A percentile compares a stretch with the other conserved stretches of the same genome.
phyloP scores from a whole-genome alignment of 768 basidiomycete species.

The Pleurotus djamor region DNA sequence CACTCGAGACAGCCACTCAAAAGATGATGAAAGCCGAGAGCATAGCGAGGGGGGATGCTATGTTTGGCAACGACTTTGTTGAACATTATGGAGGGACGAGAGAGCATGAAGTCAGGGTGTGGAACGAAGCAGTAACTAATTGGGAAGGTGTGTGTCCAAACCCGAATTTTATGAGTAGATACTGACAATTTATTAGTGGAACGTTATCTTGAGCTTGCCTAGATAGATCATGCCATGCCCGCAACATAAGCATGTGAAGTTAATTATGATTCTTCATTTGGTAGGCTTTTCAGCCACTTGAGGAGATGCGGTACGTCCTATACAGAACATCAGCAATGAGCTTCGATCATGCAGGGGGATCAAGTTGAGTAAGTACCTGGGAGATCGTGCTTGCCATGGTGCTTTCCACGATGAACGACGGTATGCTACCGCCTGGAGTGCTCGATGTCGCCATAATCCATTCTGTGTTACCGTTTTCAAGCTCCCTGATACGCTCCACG shows the following conservation, averaged over 20 bases:
- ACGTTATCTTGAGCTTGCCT: constrained; percentile 83
- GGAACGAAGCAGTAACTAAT: constrained; percentile 88
- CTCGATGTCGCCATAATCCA: constrained; percentile 84
- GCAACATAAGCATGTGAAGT: neutral
- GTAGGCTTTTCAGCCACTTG: constrained; percentile 52
- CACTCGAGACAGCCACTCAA: constrained; percentile 76
- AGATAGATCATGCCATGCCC: neutral
- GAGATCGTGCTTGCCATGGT: constrained; percentile 64
- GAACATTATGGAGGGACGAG: constrained; percentile 97
- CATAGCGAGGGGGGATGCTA: constrained; percentile 69
- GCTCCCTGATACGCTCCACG: constrained; percentile 64
- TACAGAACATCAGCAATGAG: neutral
- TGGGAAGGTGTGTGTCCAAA: constrained; percentile 75
- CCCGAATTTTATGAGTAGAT: constrained; percentile 3
- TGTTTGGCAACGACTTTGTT: constrained; percentile 88
- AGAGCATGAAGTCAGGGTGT: constrained; percentile 82
- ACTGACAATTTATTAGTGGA: constrained; percentile 50
- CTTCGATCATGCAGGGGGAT: neutral
- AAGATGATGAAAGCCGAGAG: constrained; percentile 78
- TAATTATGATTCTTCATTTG: constrained; percentile 7
- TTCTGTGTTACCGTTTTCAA: constrained; percentile 62
- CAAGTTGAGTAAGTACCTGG: constrained; percentile 34
- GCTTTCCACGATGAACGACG: constrained; percentile 58
- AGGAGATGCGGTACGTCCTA: constrained; percentile 77
- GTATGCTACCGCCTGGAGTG: constrained; percentile 68